phyloP scores from a whole-genome alignment of 2,329 filamentous ascomycete species.

The Talaromyces verruculosus region DNA sequence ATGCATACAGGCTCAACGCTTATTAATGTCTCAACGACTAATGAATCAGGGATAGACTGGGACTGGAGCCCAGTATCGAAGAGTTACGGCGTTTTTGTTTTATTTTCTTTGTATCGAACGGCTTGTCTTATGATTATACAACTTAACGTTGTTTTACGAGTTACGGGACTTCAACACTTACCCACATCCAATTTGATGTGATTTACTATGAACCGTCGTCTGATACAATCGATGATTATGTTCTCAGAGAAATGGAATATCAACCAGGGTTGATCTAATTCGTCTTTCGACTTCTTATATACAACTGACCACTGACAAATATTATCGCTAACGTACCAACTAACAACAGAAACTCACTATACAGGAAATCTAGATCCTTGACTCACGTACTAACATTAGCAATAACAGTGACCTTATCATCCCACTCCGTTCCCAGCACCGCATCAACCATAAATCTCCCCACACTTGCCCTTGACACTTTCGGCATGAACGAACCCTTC shows the following conservation, averaged over 20 bases:
- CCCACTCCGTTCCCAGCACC: neutral
- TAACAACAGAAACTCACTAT: neutral
- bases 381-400: neutral
- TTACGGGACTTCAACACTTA: slow-evolving; percentile 17
- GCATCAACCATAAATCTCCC: slow-evolving; percentile 16
- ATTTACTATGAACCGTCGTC: neutral
- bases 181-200: slow-evolving; percentile 1
- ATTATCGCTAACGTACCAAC: neutral
- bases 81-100: slow-evolving; percentile 1
- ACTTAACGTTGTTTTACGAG: slow-evolving; percentile 1
- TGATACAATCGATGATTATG: no score
- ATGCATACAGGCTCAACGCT: slow-evolving; percentile 18
- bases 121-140: slow-evolving; percentile 4
- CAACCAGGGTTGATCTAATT: slow-evolving; percentile 1
- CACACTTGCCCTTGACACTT: slow-evolving; percentile 19
- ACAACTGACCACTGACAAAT: neutral
- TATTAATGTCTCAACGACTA: slow-evolving; percentile 19
- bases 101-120: neutral
- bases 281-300: neutral
- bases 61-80: slow-evolving; percentile 11
- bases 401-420: slow-evolving; percentile 16
- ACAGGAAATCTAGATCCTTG: neutral
- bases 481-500: slow-evolving; percentile 18
- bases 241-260: slow-evolving; percentile 8
- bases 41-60: slow-evolving; percentile 13